Evolutionary conservation across 768 basidiomycete species (phyloP).

Genomic region (Naematelia aurantialba): DNA sequence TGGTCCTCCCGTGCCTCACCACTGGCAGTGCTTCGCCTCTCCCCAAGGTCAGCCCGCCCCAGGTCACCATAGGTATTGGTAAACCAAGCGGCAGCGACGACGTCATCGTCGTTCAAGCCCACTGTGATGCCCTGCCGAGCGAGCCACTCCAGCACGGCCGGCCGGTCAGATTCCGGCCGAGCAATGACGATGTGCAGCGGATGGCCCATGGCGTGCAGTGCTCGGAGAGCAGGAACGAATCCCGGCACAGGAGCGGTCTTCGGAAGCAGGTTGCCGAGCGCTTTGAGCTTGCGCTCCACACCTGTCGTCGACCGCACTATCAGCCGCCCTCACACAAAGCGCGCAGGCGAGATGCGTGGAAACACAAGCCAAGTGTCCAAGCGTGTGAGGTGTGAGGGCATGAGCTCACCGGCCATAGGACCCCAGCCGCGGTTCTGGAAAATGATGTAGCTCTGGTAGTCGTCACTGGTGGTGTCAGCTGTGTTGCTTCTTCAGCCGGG

Average conservation of each 20-base stretch:
- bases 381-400: too few relatives aligned
- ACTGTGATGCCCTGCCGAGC: constrained; percentile 25
- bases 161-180: constrained; percentile 15
- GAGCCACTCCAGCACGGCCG: constrained; percentile 32
- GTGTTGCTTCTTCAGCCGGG: too few relatives aligned
- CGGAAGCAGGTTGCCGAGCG: constrained; percentile 21
- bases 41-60: constrained; percentile 10
- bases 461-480: constrained; percentile 16
- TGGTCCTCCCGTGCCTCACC: constrained; percentile 17
- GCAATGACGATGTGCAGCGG: constrained; percentile 43
- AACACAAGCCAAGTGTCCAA: too few relatives aligned
- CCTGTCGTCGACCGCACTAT: constrained; percentile 14
- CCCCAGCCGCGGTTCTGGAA: constrained; percentile 38
- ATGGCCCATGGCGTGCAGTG: constrained; percentile 31
- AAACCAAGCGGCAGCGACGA: constrained; percentile 26
- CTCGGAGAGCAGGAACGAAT: constrained; percentile 19
- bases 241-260: constrained; percentile 23
- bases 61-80: constrained; percentile 15
- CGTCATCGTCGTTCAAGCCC: constrained; percentile 21
- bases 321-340: too few relatives aligned
- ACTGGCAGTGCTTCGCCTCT: constrained; percentile 8
- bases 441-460: constrained; percentile 25
- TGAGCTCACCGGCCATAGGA: constrained; percentile 27
- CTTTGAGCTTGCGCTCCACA: constrained; percentile 19
- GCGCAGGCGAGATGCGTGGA: too few relatives aligned